Conservation (phyloP, 2,329 filamentous ascomycete species). For the Dothideomycetes sp. region DNA sequence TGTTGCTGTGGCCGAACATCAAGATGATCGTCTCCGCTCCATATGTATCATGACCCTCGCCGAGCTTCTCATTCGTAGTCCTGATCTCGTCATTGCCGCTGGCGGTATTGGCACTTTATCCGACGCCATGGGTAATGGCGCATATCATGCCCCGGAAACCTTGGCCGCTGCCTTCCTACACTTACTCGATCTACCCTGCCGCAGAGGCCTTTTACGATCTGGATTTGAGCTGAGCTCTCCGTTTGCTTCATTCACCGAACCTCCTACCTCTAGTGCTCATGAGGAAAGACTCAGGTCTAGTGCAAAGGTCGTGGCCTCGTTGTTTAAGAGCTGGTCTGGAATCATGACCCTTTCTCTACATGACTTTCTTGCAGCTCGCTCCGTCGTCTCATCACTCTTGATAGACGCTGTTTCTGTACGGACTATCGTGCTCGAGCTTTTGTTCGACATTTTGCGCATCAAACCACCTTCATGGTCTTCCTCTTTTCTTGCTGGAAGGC, state of each 20-base stretch:
- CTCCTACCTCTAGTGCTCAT: slow-evolving; percentile 46
- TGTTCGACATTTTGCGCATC: slow-evolving; percentile 78
- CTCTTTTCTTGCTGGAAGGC: slow-evolving; percentile 83
- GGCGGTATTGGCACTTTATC: slow-evolving; percentile 80
- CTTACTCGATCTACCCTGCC: slow-evolving; percentile 73
- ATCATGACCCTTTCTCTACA: slow-evolving; percentile 83
- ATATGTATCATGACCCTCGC: slow-evolving; percentile 90
- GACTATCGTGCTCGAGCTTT: slow-evolving; percentile 77
- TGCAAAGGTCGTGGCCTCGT: slow-evolving; percentile 80
- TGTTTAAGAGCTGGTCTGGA: slow-evolving; percentile 89
- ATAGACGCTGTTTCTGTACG: slow-evolving; percentile 48
- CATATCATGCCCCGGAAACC: slow-evolving; percentile 86
- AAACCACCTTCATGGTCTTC: slow-evolving; percentile 93
- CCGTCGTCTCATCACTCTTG: slow-evolving; percentile 60
- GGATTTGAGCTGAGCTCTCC: slow-evolving; percentile 79
- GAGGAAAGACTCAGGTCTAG: slow-evolving; percentile 71
- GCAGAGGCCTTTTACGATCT: slow-evolving; percentile 71
- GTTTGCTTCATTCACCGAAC: slow-evolving; percentile 89
- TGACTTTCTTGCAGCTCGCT: slow-evolving; percentile 73
- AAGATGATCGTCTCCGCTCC: slow-evolving; percentile 73
- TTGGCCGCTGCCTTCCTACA: slow-evolving; percentile 81
- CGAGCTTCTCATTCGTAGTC: slow-evolving; percentile 82
- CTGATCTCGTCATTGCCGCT: slow-evolving; percentile 67
- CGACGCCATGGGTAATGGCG: slow-evolving; percentile 84
- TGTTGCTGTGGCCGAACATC: slow-evolving; percentile 79